Evolutionary conservation across 2,329 filamentous ascomycete species (phyloP), one percentile per base, ranked within the genome.

Genomic region (Diplodia intermedia): DNA sequence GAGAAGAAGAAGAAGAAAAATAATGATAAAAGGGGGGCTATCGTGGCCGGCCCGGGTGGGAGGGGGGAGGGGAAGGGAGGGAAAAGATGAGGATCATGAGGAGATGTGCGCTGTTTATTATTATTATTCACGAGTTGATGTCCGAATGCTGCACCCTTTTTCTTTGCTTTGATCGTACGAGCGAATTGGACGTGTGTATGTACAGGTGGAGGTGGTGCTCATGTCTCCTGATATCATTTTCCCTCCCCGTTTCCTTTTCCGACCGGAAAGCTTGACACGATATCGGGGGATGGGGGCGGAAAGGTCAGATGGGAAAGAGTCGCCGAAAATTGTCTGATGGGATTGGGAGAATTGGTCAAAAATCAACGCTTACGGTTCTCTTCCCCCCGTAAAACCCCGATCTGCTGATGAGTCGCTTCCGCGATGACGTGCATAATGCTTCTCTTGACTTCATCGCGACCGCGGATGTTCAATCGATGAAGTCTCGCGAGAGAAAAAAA

Each of bases 1-100:
- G 33, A 79, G 20, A 11, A 23, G n/a, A 56, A 36, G 14, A 15
- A 26, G 2, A 26, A 26, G 3, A 3, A 3, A 26, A 26, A 26
- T 3, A 26, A 26, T 26, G 3, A 26, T 26, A 26, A 26, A 26
- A 26, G 23, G 23, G 23, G 23, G 23, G 23, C 8, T 55, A 8
- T 38, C 14, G n/a, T 29, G 15, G 23, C 3, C 9, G 23, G 23
- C 23, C 2, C 23, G 8, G 14, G 23, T 9, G 12, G 20, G 3
- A 7, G 56, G 26, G 54, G 9, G 33, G 9, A n/a, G 54, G 7
- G 4, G 54, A 9, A 1, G 9, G 54, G 3, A 14, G 9, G n/a
- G 5, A 23, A 23, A 23, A 23, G 23, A 11, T n/a, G 33, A 9
- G 23, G 29, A 9, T 29, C 6, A 14, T 55, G 53, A 55, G 26